Base-by-base conservation (phyloP, 768 basidiomycete genomes). In the Russula compacta region DNA sequence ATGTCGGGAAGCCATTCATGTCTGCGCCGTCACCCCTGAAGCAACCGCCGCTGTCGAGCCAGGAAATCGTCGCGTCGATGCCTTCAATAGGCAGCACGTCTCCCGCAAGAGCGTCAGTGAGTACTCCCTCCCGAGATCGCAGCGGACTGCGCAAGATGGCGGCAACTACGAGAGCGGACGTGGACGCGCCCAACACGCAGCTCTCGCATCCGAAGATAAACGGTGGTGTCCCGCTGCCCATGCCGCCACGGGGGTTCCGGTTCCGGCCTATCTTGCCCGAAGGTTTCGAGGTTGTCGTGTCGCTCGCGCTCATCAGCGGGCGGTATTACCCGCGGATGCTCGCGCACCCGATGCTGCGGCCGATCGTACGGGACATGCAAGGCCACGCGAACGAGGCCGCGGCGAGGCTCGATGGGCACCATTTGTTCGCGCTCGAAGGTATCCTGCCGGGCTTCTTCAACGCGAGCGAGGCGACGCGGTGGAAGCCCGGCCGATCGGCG, bases 271-370 rank as follows among this genome's bases (percentile, higher is more conserved):
- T 93, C 58, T 76, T 90, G 14, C 68, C 76, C 2, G 74, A 82
- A 7, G 85, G 81, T 0, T 70, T 80, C 61, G 88, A 92, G 71
- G 79, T 79, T 15, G 79, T 87, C 19, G 64, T 90, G n/a, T 83
- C 83, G 3, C 76, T 92, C 44, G 81, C 83, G 39, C 74, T 90
- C 50, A 77, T 94, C 62, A 83, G 83, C 36, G 92, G 92, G 36
- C 78, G 92, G 58, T 93, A 93, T 70, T 93, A 93, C 69, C 87
- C 90, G 5, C 74, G 78, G 6, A 76, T 93, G 39, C 77, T 91
- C 24, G 68, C 75, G 21, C 87, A 90, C 67, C 87, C 87, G 1
- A 74, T 84, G 39, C 72, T 91, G 19, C 71, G 71, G 12, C 70
- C 73, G 4, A 66, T 66, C 21, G 80, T 79, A 12, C 66, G 80